A percentile compares a stretch with the other conserved stretches of the same genome.
These are phyloP conservation scores for Trichoderma brevicompactum DNA, from an alignment of 2,329 filamentous ascomycete species.

Conservation along the genomic window DNA sequence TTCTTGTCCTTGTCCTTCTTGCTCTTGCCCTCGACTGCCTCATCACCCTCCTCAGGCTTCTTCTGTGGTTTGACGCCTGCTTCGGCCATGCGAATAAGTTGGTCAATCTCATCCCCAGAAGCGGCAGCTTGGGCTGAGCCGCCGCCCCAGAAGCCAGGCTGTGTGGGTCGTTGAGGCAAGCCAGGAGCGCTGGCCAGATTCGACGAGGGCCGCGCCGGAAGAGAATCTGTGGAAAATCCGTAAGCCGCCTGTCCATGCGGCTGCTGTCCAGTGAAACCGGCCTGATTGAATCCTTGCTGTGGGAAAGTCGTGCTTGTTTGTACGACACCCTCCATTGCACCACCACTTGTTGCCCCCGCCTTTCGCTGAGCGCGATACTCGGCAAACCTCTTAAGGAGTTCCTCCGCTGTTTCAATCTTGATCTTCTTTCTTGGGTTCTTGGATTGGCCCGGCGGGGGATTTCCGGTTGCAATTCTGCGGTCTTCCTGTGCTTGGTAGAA, in stretches of 20 bases:
- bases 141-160: slow-evolving; percentile 39
- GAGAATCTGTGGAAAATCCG: slow-evolving; percentile 47
- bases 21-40: slow-evolving; percentile 62
- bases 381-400: slow-evolving; percentile 79
- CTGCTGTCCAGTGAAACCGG: slow-evolving; percentile 33
- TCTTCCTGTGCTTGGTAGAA: slow-evolving; percentile 87
- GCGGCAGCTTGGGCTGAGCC: slow-evolving; percentile 35
- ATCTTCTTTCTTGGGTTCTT: slow-evolving; percentile 71
- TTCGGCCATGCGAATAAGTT: slow-evolving; percentile 67
- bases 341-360: slow-evolving; percentile 57
- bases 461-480: slow-evolving; percentile 79
- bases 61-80: slow-evolving; percentile 58
- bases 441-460: slow-evolving; percentile 71
- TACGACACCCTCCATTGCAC: slow-evolving; percentile 45
- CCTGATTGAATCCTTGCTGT: slow-evolving; percentile 31
- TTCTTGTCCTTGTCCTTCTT: slow-evolving; percentile 73
- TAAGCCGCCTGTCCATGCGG: slow-evolving; percentile 36
- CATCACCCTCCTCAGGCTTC: slow-evolving; percentile 46
- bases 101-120: slow-evolving; percentile 65
- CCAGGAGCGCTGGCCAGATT: slow-evolving; percentile 45
- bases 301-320: slow-evolving; percentile 28
- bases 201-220: slow-evolving; percentile 53
- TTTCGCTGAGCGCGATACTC: slow-evolving; percentile 73
- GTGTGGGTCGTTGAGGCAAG: slow-evolving; percentile 51
- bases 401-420: slow-evolving; percentile 74